Percentiles rank a stretch among this genome's conserved stretches.
Evolutionary conservation across 1,284 basidiomycete species (phyloP).

Genomic region (Chondrostereum purpureum): DNA sequence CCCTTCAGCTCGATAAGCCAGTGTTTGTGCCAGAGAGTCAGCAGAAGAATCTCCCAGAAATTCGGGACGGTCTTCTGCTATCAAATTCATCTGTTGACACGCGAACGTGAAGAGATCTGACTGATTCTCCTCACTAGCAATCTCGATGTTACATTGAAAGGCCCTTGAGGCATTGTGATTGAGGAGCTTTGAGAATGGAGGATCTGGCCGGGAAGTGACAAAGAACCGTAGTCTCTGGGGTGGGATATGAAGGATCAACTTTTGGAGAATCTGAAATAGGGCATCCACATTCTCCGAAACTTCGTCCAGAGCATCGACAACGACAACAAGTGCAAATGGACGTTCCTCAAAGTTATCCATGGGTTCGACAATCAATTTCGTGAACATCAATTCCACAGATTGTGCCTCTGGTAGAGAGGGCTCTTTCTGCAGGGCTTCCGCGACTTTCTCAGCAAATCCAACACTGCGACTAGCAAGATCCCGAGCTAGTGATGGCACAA

Average conservation of each 20-base stretch:
- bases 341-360: too few species aligned
- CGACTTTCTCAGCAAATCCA: neutral
- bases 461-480: neutral
- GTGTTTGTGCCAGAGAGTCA: slow-evolving; percentile 1
- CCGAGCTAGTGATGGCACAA: neutral
- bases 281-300: neutral
- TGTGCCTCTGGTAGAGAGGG: neutral
- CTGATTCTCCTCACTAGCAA: neutral
- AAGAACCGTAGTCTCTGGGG: slow-evolving; percentile 3
- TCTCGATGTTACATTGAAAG: too few species aligned
- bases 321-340: neutral
- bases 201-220: neutral
- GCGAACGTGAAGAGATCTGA: slow-evolving; percentile 11
- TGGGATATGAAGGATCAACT: neutral
- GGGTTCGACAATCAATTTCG: neutral
- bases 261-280: neutral
- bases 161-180: neutral
- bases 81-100: neutral
- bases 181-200: neutral
- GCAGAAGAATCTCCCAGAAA: too few species aligned
- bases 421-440: neutral
- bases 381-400: neutral
- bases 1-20: slow-evolving; percentile 14
- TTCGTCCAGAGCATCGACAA: slow-evolving; percentile 1
- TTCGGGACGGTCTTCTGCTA: slow-evolving; percentile 12